phyloP scores from a whole-genome alignment of 768 basidiomycete species.

The Omphalotus guepiniiformis region DNA sequence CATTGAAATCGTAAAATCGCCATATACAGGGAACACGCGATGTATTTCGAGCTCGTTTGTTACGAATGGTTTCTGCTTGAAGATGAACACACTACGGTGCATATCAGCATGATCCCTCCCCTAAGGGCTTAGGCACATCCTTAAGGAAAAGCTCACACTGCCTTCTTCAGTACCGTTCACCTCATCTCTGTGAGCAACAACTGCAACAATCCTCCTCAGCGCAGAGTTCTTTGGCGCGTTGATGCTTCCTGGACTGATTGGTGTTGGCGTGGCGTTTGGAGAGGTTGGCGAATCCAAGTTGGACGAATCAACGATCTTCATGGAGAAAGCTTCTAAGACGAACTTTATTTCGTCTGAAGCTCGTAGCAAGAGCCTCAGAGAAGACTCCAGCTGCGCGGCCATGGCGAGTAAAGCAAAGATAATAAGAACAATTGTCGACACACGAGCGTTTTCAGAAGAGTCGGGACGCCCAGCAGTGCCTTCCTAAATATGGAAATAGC shows the following conservation, averaged over 20 bases:
- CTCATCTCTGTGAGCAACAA: constrained; percentile 45
- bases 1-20: constrained; percentile 49
- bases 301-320: constrained; percentile 21
- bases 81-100: constrained; percentile 6
- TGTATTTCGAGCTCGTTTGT: constrained; percentile 40
- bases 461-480: too few relatives aligned
- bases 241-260: neutral
- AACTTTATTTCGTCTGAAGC: constrained; percentile 44
- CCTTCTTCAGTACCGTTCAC: constrained; percentile 46
- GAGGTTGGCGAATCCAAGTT: constrained; percentile 7
- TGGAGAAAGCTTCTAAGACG: constrained; percentile 32
- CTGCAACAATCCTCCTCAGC: constrained; percentile 38
- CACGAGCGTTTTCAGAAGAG: too few relatives aligned
- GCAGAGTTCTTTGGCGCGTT: neutral
- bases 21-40: constrained; percentile 53
- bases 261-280: neutral
- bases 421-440: too few relatives aligned
- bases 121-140: constrained; percentile 7
- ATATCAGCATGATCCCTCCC: too few relatives aligned
- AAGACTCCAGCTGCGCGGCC: constrained; percentile 14
- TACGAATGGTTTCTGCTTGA: constrained; percentile 47
- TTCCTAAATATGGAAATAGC: too few relatives aligned
- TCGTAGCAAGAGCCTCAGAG: constrained; percentile 24
- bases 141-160: constrained; percentile 36
- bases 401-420: too few relatives aligned